phyloP scores from a whole-genome alignment of 768 basidiomycete species.

The Tulasnella sp. region DNA sequence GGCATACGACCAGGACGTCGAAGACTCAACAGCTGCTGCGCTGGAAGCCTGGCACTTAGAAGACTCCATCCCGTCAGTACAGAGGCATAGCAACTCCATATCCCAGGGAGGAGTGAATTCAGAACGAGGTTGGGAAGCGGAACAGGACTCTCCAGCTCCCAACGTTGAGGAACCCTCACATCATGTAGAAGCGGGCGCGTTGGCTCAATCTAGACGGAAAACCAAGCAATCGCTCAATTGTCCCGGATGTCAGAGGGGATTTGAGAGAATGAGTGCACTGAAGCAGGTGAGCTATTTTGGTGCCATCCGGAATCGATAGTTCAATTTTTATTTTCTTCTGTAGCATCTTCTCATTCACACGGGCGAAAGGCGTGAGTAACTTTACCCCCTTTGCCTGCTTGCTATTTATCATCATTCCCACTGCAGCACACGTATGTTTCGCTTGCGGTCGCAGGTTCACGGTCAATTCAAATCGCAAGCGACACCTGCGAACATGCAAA shows the following conservation, averaged over 20 bases:
- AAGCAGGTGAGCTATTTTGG: conserved; percentile 13
- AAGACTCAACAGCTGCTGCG: not conserved
- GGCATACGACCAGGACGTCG: not conserved
- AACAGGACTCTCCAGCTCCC: not conserved
- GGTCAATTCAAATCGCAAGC: conserved; percentile 20
- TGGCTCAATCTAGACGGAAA: not conserved
- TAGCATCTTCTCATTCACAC: conserved; percentile 27
- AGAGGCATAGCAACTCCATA: not conserved
- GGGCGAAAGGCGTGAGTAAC: conserved; percentile 20
- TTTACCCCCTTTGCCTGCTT: not conserved
- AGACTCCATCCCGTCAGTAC: not conserved
- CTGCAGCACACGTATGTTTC: conserved; percentile 25
- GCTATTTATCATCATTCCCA: not conserved
- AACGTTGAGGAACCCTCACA: not conserved
- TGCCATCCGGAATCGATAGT: too few relatives aligned
- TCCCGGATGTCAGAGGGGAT: not conserved
- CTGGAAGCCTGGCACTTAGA: not conserved
- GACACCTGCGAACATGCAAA: conserved; percentile 25
- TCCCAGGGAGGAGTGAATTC: not conserved
- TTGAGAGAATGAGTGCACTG: conserved; percentile 23
- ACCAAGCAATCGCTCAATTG: not conserved
- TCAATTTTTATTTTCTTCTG: not conserved
- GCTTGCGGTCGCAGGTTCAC: conserved; percentile 27
- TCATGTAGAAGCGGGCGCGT: not conserved
- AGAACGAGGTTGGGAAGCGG: not conserved